Evolutionary conservation across 345 rosid species (phyloP), one percentile per base, ranked within the genome.

Genomic region (Populus deltoides): DNA sequence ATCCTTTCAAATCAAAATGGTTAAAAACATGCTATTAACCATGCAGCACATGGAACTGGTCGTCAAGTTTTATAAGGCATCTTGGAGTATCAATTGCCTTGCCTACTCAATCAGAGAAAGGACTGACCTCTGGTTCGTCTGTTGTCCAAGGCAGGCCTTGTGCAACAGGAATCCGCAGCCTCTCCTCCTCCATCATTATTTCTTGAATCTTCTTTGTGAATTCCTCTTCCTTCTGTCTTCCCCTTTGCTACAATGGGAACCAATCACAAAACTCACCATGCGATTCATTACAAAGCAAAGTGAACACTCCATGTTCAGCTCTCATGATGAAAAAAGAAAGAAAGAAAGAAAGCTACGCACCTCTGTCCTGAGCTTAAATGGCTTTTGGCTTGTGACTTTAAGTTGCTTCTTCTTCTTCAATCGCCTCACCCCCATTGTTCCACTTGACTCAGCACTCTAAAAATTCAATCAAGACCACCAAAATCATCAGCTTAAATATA

Each of bases 81-180:
- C 27, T 57, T 57, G 27, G 5, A n/a, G 63, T 57, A 57, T 8
- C 24, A 25, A 0, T 7, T 62, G 66, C 5, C 20, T 41, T 69
- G 12, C 72, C 49, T 2, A 10, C 15, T 10, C 0, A 66, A 8
- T 66, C 70, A 67, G 45, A 67, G 20, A 41, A 43, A 16, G n/a
- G 35, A 68, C 82, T 83, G 73, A 92, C 99, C 91, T 96, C 97
- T 27, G 98, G 97, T 71, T 91, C 99, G 78, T 96, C 99, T 59
- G 97, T 94, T 77, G 99, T 97, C 90, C 89, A 92, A 24, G 99
- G 98, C 77, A 92, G 94, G 75, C 97, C 98, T 86, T 92, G 98
- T 25, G 99, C 99, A 39, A 90, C 71, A 0, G 97, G 99, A 51
- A 91, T 83, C 73, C 97, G 86, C 81, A 70, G 85, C 76, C 79